Percentiles rank a stretch among this genome's conserved stretches.
phyloP scores from a whole-genome alignment of 2,329 filamentous ascomycete species.

The Monosporascus sp. region DNA sequence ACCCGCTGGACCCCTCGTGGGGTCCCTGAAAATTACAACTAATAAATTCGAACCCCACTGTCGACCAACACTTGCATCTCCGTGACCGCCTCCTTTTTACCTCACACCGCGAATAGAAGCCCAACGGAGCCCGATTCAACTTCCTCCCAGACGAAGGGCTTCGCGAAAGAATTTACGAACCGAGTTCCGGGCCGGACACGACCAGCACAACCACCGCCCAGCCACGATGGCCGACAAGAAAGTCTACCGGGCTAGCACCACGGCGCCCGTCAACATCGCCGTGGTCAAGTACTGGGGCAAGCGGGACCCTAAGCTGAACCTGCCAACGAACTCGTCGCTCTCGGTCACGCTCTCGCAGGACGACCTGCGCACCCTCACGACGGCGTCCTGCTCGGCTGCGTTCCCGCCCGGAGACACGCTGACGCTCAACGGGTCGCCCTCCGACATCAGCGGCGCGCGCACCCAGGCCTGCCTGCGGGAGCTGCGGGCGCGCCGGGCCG shows the following conservation, averaged over 20 bases:
- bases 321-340: conserved; percentile 95
- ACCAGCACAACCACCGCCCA: conserved; percentile 21
- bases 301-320: conserved; percentile 86
- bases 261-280: conserved; percentile 95
- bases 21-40: too few relatives aligned
- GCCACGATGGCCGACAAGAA: conserved; percentile 39
- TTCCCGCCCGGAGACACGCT: conserved; percentile 67
- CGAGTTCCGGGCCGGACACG: background rate
- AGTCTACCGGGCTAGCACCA: conserved; percentile 90
- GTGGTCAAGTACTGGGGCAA: conserved; percentile 99
- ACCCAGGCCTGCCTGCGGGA: conserved; percentile 93
- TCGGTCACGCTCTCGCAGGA: conserved; percentile 93
- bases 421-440: conserved; percentile 73
- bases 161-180: too few relatives aligned
- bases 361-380: conserved; percentile 92
- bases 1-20: too few relatives aligned
- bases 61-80: too few relatives aligned
- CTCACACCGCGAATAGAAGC: too few relatives aligned
- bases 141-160: too few relatives aligned
- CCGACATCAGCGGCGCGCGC: conserved; percentile 81
- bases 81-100: too few relatives aligned
- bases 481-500: conserved; percentile 69
- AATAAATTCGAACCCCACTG: too few relatives aligned
- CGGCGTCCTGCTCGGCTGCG: conserved; percentile 76
- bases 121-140: too few relatives aligned